phyloP scores from a whole-genome alignment of 257 asterid species.

The Capsicum chinense region DNA sequence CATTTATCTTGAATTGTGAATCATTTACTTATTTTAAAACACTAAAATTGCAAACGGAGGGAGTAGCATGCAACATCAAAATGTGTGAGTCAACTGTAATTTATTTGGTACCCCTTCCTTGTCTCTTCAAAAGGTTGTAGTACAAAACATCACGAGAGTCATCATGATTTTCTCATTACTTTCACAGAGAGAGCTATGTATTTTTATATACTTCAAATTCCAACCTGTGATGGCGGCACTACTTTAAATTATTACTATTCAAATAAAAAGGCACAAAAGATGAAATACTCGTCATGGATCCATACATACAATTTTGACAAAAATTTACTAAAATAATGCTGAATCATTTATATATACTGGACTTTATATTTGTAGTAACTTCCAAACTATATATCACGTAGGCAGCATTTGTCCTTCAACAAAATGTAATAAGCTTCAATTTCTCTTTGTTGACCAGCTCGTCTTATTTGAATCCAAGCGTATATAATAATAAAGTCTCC shows the following conservation, averaged over 20 bases:
- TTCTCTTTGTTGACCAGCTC: constrained; percentile 10
- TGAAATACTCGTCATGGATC: constrained; percentile 24
- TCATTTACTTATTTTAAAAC: too few species aligned
- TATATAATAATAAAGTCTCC: too few species aligned
- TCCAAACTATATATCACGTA: constrained; percentile 4
- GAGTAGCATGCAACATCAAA: not conserved
- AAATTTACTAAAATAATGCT: not conserved
- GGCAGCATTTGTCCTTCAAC: not conserved
- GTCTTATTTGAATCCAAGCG: not conserved
- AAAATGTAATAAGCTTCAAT: constrained; percentile 18
- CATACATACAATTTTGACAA: constrained; percentile 22
- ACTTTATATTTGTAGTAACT: not conserved
- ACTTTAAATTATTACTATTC: not conserved
- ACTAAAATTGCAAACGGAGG: too few species aligned
- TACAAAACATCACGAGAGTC: not conserved
- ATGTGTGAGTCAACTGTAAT: constrained; percentile 14
- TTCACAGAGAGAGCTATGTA: too few species aligned
- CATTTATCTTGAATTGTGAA: too few species aligned
- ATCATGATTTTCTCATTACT: not conserved
- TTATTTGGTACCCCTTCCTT: not conserved
- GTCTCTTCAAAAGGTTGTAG: not conserved
- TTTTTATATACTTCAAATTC: not conserved
- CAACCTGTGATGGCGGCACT: not conserved
- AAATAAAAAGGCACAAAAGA: not conserved
- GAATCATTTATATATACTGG: not conserved